Conservation (phyloP, 108 stramenopile species). For the Nitzschia sp. region DNA sequence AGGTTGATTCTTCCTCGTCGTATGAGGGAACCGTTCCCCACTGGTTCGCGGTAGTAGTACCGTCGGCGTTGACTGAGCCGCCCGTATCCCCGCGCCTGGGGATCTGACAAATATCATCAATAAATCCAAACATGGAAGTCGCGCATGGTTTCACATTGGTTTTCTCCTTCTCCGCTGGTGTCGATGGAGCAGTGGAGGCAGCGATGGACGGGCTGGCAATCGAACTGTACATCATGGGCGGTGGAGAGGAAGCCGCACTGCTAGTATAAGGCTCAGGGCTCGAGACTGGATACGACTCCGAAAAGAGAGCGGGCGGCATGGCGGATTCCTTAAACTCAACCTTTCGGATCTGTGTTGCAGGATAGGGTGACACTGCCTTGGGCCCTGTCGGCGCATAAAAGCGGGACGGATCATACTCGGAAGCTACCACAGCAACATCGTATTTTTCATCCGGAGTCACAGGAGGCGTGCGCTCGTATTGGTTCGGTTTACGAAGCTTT, state of each 20-base stretch:
- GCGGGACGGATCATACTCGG: conserved; percentile 5
- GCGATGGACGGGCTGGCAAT: background rate
- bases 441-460: background rate
- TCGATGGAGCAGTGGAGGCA: background rate
- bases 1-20: conserved; percentile 6
- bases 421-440: background rate
- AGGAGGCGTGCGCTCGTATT: background rate
- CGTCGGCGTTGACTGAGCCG: background rate
- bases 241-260: background rate
- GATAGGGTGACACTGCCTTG: background rate
- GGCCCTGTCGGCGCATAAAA: background rate
- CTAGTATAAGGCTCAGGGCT: background rate
- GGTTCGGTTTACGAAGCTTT: background rate
- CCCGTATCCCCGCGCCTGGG: background rate
- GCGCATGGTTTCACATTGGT: background rate
- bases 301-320: background rate
- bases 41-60: background rate
- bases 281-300: background rate
- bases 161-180: background rate
- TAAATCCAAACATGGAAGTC: background rate
- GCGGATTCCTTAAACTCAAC: conserved; percentile 1
- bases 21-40: conserved; percentile 1
- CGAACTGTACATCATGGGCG: background rate
- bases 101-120: conserved; percentile 9
- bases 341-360: background rate